Evolutionary conservation across 768 basidiomycete genomes (phyloP).

Genomic region (Suillus discolor): DNA sequence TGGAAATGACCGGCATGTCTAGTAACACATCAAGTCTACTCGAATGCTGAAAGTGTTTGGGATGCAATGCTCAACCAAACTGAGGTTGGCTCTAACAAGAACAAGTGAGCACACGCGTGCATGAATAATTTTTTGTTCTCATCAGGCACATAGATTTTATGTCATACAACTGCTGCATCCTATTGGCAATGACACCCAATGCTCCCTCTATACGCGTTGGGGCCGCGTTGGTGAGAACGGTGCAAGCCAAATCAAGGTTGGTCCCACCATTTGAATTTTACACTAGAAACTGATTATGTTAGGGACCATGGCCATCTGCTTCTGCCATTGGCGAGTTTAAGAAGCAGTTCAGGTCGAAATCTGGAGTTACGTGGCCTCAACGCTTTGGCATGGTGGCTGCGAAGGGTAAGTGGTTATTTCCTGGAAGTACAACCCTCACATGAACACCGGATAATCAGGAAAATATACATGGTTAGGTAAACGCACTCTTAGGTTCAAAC

Average conservation of each 20-base stretch:
- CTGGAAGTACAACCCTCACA: background rate
- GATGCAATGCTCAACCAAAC: slow-evolving; percentile 69
- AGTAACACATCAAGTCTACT: slow-evolving; percentile 57
- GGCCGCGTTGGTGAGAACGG: slow-evolving; percentile 65
- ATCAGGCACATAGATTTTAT: slow-evolving; percentile 46
- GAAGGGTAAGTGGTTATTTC: slow-evolving; percentile 38
- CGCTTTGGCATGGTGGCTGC: slow-evolving; percentile 53
- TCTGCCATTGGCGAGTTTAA: slow-evolving; percentile 55
- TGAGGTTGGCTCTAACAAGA: slow-evolving; percentile 47
- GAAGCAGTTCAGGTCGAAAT: slow-evolving; percentile 61
- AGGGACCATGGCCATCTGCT: slow-evolving; percentile 50
- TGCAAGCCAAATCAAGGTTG: slow-evolving; percentile 49
- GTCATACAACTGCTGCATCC: slow-evolving; percentile 59
- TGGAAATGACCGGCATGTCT: background rate
- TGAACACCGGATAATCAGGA: slow-evolving; percentile 34
- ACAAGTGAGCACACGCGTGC: slow-evolving; percentile 43
- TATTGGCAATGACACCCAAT: slow-evolving; percentile 38
- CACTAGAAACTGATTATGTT: background rate
- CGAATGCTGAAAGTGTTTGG: slow-evolving; percentile 45
- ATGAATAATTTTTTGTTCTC: background rate
- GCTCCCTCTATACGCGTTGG: slow-evolving; percentile 55
- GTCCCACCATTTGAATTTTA: background rate
- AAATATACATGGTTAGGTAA: slow-evolving; percentile 65
- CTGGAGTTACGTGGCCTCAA: slow-evolving; percentile 50
- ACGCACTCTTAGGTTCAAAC: slow-evolving; percentile 9